These are phyloP conservation scores for Globisporangium solare DNA, from an alignment of 352 stramenopile species.

Conservation along the genomic window DNA sequence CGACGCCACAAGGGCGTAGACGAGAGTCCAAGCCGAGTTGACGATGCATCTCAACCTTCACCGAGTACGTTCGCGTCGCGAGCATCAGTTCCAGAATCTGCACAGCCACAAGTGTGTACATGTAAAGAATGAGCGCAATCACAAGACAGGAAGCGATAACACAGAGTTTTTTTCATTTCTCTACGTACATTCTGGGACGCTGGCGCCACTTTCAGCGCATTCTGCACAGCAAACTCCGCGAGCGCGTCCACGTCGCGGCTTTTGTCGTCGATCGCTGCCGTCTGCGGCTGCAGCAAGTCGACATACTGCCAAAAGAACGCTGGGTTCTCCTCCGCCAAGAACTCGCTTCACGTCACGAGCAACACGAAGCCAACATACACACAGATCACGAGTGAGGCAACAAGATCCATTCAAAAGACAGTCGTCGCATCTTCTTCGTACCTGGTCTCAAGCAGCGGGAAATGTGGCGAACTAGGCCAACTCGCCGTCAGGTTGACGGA, in stretches of 20 bases:
- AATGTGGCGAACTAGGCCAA: constrained; percentile 52
- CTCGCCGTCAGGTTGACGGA: constrained; percentile 57
- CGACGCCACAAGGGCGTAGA: constrained; percentile 42
- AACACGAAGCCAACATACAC: constrained; percentile 5
- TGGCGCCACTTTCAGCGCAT: constrained; percentile 55
- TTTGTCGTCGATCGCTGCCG: constrained; percentile 28
- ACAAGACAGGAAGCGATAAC: too few species aligned
- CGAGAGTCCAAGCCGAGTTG: constrained; percentile 76
- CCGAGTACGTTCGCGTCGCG: constrained; percentile 69
- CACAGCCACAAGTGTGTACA: constrained; percentile 5
- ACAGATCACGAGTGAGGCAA: background rate
- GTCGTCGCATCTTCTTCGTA: constrained; percentile 13
- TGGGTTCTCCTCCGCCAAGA: constrained; percentile 74
- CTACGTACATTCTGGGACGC: constrained; percentile 51
- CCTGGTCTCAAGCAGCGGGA: constrained; percentile 56
- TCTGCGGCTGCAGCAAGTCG: constrained; percentile 34
- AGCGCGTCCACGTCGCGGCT: constrained; percentile 42
- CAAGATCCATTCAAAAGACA: background rate
- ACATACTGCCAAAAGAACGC: constrained; percentile 76
- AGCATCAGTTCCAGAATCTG: constrained; percentile 81
- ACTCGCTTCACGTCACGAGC: constrained; percentile 39
- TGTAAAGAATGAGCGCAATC: constrained; percentile 5
- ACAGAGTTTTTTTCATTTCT: background rate
- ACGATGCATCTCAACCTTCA: constrained; percentile 81
- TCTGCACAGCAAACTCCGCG: constrained; percentile 38